Conservation (phyloP, 2,329 filamentous ascomycete genomes). For the Xylaria sp. region DNA sequence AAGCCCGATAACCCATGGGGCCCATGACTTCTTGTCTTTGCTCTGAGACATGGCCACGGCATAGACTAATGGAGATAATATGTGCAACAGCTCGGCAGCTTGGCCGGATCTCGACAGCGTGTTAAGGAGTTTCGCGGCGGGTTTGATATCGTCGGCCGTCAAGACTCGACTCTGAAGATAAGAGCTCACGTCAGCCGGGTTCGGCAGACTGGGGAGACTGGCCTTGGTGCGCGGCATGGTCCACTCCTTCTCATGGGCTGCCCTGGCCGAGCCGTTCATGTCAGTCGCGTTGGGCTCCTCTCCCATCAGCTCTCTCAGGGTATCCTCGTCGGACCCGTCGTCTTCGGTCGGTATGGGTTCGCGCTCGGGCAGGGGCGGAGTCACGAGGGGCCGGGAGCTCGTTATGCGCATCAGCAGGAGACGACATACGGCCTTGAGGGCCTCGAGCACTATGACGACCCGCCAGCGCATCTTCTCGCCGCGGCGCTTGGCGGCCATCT, state of each 20-base stretch:
- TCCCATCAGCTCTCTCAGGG: slow-evolving; percentile 50
- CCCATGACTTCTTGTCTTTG: slow-evolving; percentile 82
- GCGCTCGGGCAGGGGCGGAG: slow-evolving; percentile 85
- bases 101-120: slow-evolving; percentile 78
- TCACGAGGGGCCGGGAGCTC: slow-evolving; percentile 82
- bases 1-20: slow-evolving; percentile 89
- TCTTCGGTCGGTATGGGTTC: slow-evolving; percentile 75
- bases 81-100: slow-evolving; percentile 89
- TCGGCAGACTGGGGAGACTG: slow-evolving; percentile 84
- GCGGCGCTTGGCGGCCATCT: slow-evolving; percentile 92
- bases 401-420: slow-evolving; percentile 85
- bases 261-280: slow-evolving; percentile 57
- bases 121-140: slow-evolving; percentile 86
- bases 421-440: slow-evolving; percentile 85
- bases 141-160: slow-evolving; percentile 96
- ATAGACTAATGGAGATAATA: slow-evolving; percentile 88
- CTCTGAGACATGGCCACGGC: slow-evolving; percentile 82
- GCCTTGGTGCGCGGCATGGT: slow-evolving; percentile 94
- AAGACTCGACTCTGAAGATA: slow-evolving; percentile 92
- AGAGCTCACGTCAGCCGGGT: slow-evolving; percentile 81
- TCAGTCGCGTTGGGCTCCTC: slow-evolving; percentile 54
- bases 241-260: slow-evolving; percentile 75
- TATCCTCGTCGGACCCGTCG: slow-evolving; percentile 61
- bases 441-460: slow-evolving; percentile 85
- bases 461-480: slow-evolving; percentile 87